Evolutionary conservation across 371 early-diverging fungal genomes (phyloP), one percentile per base, ranked within the genome.

Genomic region (Apophysomyces sp.): DNA sequence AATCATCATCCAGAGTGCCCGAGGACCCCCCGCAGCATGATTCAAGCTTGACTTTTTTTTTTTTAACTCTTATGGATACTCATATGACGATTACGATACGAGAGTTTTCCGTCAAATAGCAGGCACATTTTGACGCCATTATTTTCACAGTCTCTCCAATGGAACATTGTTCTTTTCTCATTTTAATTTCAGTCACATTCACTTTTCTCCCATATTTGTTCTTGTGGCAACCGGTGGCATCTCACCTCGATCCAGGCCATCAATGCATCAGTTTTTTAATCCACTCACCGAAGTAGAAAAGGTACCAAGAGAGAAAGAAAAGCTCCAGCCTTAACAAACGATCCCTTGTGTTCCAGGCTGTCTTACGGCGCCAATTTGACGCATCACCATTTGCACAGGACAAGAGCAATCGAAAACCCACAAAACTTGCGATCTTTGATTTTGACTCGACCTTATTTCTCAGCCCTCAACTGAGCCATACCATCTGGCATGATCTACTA

Each of bases 391-490:
- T 60, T 40, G 55, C 40, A 34, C 21, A 9, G 32, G 44, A 31
- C 27, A 60, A 28, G 4, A 13, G 30, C 18, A n/a, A 49, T 29
- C 59, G 55, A 3, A 53, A 59, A 27, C 73, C 74, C 0, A 71
- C 61, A 7, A 63, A 60, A 12, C 44, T 80, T 4, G 76, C 61
- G 30, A 79, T 94, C 29, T 92, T 92, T 71, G 95, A 96, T 62
- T 94, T 95, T 81, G 95, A 95, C 74, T 90, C 92, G 31, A 95
- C 96, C 0, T 75, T 95, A 16, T 94, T 94, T 71, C 82, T 85
- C 7, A 93, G 95, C 5, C 95, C 96, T 3, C 54, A 85, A 4
- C 87, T 95, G 24, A 94, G 92, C 60, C 83, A 86, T 0, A 72
- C 77, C 0, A 71, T 96, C 34, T 96, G 95, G 95, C 82, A 89